phyloP scores from a whole-genome alignment of 2,329 filamentous ascomycete species.

The Fusarium sp. region DNA sequence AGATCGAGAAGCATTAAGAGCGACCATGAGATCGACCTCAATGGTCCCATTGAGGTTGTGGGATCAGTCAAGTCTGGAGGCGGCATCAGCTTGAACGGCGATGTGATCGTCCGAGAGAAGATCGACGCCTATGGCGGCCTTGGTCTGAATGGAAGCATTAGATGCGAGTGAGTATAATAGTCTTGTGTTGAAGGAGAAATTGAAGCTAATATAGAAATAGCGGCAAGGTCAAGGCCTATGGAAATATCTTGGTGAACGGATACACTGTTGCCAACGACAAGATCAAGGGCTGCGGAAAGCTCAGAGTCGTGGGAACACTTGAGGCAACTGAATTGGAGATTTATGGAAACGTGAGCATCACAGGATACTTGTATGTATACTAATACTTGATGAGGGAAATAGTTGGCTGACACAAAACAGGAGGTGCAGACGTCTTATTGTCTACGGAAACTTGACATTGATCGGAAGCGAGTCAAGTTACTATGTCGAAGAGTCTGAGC shows the following conservation, averaged over 20 bases:
- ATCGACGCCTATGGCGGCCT: conserved; percentile 63
- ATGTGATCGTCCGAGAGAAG: conserved; percentile 59
- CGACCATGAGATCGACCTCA: conserved; percentile 57
- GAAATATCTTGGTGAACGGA: conserved; percentile 60
- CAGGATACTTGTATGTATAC: conserved; percentile 57
- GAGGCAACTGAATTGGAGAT: conserved; percentile 61
- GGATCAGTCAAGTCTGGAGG: conserved; percentile 62
- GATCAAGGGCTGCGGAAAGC: conserved; percentile 62
- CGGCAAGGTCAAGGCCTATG: conserved; percentile 61
- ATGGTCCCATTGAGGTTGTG: conserved; percentile 62
- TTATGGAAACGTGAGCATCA: conserved; percentile 61
- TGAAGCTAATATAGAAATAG: conserved; percentile 45
- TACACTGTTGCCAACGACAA: conserved; percentile 57
- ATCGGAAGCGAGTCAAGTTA: conserved; percentile 61
- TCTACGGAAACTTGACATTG: conserved; percentile 62
- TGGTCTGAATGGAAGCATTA: conserved; percentile 58
- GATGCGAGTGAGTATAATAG: conserved; percentile 56
- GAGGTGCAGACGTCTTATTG: conserved; percentile 59
- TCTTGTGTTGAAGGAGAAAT: accelerated
- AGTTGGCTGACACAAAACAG: conserved; percentile 36
- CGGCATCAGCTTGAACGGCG: conserved; percentile 59
- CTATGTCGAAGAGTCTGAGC: conserved; percentile 58
- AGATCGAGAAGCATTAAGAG: conserved; percentile 59
- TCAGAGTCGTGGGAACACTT: conserved; percentile 59
- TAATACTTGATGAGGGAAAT: conserved; percentile 6